Conservation (phyloP, 257 asterid species). For the Leonotis leonurus region DNA sequence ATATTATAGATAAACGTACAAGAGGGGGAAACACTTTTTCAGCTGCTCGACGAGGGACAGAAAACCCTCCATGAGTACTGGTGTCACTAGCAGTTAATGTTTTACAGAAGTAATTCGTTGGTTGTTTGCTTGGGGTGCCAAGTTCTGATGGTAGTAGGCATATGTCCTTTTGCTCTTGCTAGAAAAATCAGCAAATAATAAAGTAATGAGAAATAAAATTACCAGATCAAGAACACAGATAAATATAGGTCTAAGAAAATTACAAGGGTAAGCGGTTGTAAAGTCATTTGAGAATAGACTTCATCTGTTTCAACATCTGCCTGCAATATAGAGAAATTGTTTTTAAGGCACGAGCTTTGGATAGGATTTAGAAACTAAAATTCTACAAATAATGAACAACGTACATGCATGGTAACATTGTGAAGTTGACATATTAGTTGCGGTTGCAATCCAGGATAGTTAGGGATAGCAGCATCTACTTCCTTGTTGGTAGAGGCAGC, state of each 20-base stretch:
- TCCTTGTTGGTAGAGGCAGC: constrained; percentile 95
- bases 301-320: constrained; percentile 94
- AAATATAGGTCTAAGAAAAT: constrained; percentile 1
- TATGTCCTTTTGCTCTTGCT: constrained; percentile 96
- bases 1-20: constrained; percentile 35
- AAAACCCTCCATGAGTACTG: constrained; percentile 97
- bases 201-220: background rate
- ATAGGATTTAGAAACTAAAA: constrained; percentile 5
- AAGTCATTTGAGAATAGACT: constrained; percentile 90
- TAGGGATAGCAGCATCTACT: constrained; percentile 71
- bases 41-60: constrained; percentile 97
- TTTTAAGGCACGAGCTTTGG: background rate
- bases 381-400: background rate
- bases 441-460: constrained; percentile 84
- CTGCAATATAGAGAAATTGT: constrained; percentile 36
- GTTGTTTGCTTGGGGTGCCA: constrained; percentile 83
- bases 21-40: constrained; percentile 98
- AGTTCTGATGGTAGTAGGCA: constrained; percentile 86
- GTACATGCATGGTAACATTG: constrained; percentile 93
- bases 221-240: constrained; percentile 9
- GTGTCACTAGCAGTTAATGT: constrained; percentile 93
- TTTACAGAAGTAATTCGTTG: constrained; percentile 89
- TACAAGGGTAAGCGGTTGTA: constrained; percentile 90
- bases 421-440: constrained; percentile 96
- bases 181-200: constrained; percentile 7